Evolutionary conservation across 2,329 filamentous ascomycete species (phyloP).

Genomic region (Xylaria hypoxylon): DNA sequence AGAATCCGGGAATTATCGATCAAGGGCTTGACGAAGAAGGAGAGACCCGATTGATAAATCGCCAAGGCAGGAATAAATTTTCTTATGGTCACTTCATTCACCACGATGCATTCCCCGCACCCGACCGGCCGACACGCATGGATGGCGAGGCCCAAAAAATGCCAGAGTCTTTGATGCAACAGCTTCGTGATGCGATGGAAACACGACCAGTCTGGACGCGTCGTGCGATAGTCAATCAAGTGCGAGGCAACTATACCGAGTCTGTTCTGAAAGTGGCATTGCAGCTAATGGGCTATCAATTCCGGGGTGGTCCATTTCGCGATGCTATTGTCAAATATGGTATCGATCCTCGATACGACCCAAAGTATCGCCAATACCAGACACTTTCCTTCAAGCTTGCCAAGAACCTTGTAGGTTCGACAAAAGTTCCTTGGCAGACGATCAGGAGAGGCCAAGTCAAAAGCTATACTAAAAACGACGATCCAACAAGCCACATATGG

Average conservation of each 20-base stretch:
- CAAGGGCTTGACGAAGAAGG: conserved; percentile 67
- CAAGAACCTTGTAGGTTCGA: conserved; percentile 60
- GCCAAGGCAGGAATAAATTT: conserved; percentile 66
- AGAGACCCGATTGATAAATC: conserved; percentile 66
- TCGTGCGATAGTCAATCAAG: conserved; percentile 79
- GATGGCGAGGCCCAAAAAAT: conserved; percentile 66
- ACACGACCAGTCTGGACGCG: conserved; percentile 88
- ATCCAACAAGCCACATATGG: conserved; percentile 77
- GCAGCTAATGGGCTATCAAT: conserved; percentile 90
- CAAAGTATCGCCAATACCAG: conserved; percentile 84
- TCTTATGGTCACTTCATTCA: conserved; percentile 69
- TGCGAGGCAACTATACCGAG: conserved; percentile 65
- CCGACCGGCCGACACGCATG: conserved; percentile 68
- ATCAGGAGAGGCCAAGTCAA: conserved; percentile 59
- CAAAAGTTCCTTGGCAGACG: conserved; percentile 62
- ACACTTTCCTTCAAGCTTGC: conserved; percentile 86
- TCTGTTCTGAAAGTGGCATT: conserved; percentile 78
- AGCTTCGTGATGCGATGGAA: conserved; percentile 74
- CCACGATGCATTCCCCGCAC: conserved; percentile 71
- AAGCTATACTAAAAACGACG: conserved; percentile 53
- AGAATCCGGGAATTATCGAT: conserved; percentile 81
- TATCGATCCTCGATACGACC: conserved; percentile 82
- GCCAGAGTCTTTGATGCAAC: conserved; percentile 72
- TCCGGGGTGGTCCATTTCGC: conserved; percentile 91
- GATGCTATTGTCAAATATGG: conserved; percentile 89